Evolutionary conservation across 225 moss, liverwort and hornwort species (phyloP).

Genomic region (Straminergon stramineum): DNA sequence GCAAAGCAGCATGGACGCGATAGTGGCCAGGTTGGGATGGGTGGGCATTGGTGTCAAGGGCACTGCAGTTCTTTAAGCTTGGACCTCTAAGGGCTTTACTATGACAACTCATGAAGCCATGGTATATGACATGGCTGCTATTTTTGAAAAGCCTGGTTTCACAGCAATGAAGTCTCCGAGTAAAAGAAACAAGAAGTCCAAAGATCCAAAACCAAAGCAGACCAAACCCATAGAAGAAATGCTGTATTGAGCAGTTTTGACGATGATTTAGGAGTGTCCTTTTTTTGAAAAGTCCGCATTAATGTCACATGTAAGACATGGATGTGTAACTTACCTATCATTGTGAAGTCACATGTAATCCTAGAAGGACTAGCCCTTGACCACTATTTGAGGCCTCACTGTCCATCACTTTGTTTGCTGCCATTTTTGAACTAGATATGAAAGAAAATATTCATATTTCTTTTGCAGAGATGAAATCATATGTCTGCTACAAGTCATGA

Average conservation of each 20-base stretch:
- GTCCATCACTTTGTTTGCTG: background rate
- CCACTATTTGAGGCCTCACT: background rate
- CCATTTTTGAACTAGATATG: background rate
- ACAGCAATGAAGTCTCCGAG: slow-evolving; percentile 46
- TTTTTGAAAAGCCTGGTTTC: slow-evolving; percentile 91
- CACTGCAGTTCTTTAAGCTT: slow-evolving; percentile 57
- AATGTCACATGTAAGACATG: background rate
- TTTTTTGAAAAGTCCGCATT: background rate
- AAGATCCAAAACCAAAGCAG: slow-evolving; percentile 21
- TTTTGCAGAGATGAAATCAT: background rate
- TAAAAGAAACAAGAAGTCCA: slow-evolving; percentile 28
- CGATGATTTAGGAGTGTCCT: background rate
- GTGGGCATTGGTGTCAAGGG: slow-evolving; percentile 78
- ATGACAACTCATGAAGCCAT: slow-evolving; percentile 92
- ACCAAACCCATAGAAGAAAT: slow-evolving; percentile 36
- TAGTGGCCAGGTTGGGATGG: slow-evolving; percentile 92
- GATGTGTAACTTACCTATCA: background rate
- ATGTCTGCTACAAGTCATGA: background rate
- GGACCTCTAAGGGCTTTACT: slow-evolving; percentile 88
- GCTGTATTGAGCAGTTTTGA: slow-evolving; percentile 15
- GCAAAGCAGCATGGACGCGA: slow-evolving; percentile 75
- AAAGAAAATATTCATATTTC: background rate
- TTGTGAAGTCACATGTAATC: background rate
- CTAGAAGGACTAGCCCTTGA: background rate
- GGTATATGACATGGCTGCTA: slow-evolving; percentile 72